Evolutionary conservation across 306 rosid species (phyloP).

Genomic region (Prunus mira): DNA sequence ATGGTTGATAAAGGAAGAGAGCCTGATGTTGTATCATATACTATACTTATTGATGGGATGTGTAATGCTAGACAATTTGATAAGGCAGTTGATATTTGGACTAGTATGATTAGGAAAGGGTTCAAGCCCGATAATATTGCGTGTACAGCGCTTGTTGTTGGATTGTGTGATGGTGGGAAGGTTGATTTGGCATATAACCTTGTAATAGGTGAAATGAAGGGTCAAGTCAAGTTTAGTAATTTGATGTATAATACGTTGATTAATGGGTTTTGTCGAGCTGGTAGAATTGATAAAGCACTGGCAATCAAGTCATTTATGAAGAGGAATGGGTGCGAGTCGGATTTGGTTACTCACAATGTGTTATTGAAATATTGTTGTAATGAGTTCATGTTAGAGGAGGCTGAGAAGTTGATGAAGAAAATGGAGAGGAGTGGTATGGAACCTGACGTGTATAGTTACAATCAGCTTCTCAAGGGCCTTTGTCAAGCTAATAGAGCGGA

Average conservation of each 20-base stretch:
- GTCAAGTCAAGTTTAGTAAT: slow-evolving; percentile 42
- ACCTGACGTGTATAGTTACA: slow-evolving; percentile 77
- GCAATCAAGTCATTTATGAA: slow-evolving; percentile 69
- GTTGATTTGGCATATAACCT: slow-evolving; percentile 93
- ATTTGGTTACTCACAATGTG: slow-evolving; percentile 80
- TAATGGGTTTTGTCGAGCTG: slow-evolving; percentile 65
- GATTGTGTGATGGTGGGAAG: slow-evolving; percentile 68
- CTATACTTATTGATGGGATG: slow-evolving; percentile 53
- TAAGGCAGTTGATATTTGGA: slow-evolving; percentile 57
- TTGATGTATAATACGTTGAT: slow-evolving; percentile 72
- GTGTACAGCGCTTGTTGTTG: slow-evolving; percentile 65
- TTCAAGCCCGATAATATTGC: slow-evolving; percentile 58
- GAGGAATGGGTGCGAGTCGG: slow-evolving; percentile 64
- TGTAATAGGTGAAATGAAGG: slow-evolving; percentile 51
- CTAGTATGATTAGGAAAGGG: slow-evolving; percentile 50
- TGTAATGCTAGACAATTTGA: slow-evolving; percentile 58
- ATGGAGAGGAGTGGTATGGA: slow-evolving; percentile 71
- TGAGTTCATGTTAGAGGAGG: slow-evolving; percentile 63
- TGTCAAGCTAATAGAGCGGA: slow-evolving; percentile 60
- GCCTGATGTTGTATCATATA: slow-evolving; percentile 70
- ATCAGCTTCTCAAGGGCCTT: slow-evolving; percentile 66
- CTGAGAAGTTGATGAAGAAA: slow-evolving; percentile 50
- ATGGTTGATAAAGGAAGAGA: slow-evolving; percentile 61
- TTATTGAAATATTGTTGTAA: slow-evolving; percentile 80
- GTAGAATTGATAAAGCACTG: slow-evolving; percentile 66